Conservation (phyloP, 2,329 filamentous ascomycete species). For the Zasmidium citrigriseum region DNA sequence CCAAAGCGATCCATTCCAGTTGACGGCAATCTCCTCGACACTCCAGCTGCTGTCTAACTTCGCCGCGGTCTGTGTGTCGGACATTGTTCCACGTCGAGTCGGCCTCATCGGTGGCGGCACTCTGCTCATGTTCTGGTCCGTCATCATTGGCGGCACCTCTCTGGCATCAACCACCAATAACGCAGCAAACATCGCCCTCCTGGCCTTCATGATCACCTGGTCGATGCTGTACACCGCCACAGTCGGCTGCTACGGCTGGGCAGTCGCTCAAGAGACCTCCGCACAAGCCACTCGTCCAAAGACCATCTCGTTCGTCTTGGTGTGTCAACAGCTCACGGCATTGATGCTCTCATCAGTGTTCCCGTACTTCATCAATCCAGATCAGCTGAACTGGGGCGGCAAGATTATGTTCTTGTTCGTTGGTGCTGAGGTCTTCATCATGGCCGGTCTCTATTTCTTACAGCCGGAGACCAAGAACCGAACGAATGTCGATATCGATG, state of each 20-base stretch:
- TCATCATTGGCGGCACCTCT: constrained; percentile 26
- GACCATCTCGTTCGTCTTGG: constrained; percentile 29
- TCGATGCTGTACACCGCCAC: constrained; percentile 29
- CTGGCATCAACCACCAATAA: constrained; percentile 23
- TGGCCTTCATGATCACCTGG: constrained; percentile 32
- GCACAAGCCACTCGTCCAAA: constrained; percentile 27
- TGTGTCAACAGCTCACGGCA: constrained; percentile 38
- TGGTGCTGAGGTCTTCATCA: constrained; percentile 38
- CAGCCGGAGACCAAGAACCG: constrained; percentile 44
- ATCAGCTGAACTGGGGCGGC: constrained; percentile 42
- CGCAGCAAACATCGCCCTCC: constrained; percentile 24
- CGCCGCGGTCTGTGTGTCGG: constrained; percentile 22
- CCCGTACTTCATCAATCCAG: constrained; percentile 42
- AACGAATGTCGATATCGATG: constrained; percentile 39
- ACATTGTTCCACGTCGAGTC: constrained; percentile 26
- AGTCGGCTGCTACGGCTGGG: constrained; percentile 30
- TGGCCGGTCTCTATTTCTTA: constrained; percentile 35
- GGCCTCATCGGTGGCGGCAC: constrained; percentile 27
- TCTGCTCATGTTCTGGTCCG: constrained; percentile 26
- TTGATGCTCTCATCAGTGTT: constrained; percentile 41
- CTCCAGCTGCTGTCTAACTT: constrained; percentile 28
- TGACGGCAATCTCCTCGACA: constrained; percentile 27
- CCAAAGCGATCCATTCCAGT: constrained; percentile 24
- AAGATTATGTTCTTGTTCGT: constrained; percentile 43
- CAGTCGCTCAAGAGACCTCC: constrained; percentile 28